A percentile compares a stretch with the other conserved stretches of the same genome.
Evolutionary conservation across 768 basidiomycete species (phyloP).

Genomic region (Holtermanniella nyarrowii): DNA sequence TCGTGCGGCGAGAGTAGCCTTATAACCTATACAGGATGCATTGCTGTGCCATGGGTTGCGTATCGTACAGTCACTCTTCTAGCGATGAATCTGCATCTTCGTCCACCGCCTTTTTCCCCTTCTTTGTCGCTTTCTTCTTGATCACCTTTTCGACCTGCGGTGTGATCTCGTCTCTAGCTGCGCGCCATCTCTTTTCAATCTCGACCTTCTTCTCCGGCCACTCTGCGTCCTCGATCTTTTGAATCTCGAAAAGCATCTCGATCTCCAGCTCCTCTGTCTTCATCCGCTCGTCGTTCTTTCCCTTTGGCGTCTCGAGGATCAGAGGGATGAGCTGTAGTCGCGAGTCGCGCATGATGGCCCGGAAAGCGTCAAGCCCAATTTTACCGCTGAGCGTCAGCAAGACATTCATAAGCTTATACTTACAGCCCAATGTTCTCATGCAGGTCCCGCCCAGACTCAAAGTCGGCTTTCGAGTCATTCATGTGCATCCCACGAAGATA

Average conservation of each 20-base stretch:
- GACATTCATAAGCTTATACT: conserved; percentile 32
- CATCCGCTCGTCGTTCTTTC: conserved; percentile 3
- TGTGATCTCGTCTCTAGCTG: conserved; percentile 26
- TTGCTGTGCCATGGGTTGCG: too few species aligned
- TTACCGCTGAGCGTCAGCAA: conserved; percentile 48
- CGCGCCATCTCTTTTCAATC: conserved; percentile 27
- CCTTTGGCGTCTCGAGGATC: conserved; percentile 65
- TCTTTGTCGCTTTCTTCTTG: conserved; percentile 11
- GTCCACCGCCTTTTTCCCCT: conserved; percentile 12
- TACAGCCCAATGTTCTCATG: conserved; percentile 79
- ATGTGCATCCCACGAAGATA: conserved; percentile 77
- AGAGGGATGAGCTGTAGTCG: conserved; percentile 63
- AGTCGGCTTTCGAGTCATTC: conserved; percentile 65
- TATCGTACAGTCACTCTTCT: too few species aligned
- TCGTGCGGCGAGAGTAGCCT: conserved; percentile 25
- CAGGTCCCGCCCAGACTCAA: conserved; percentile 56
- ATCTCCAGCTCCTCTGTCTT: conserved; percentile 69
- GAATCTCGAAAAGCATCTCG: conserved; percentile 48
- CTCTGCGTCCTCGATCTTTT: conserved; percentile 28
- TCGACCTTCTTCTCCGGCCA: conserved; percentile 22
- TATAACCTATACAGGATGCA: not conserved
- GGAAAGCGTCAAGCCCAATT: conserved; percentile 56
- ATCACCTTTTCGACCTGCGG: conserved; percentile 22
- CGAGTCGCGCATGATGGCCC: conserved; percentile 57
- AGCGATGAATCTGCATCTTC: too few species aligned